Evolutionary conservation across 306 rosid genomes (phyloP), one percentile per base, ranked within the genome.

Genomic region (Pyrus pyrifolia): DNA sequence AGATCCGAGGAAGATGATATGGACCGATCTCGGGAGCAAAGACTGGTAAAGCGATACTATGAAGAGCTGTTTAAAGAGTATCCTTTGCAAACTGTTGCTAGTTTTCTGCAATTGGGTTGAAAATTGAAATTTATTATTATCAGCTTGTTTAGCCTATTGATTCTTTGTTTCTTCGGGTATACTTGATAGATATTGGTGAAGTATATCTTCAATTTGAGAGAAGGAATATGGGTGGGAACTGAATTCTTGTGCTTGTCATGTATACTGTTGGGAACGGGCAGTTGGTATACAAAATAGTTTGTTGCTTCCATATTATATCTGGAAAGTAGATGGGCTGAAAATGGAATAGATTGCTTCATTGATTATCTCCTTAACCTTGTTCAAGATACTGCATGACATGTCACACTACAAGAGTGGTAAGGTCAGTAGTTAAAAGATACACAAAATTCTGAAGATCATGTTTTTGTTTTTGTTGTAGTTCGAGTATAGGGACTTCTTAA

Each of bases 11-110:
- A 92, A 88, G 98, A 92, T 90, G 97, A 92, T 65, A 76, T 85
- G 96, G 68, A 95, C 85, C 84, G 84, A 65, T 94, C 98, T 55
- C 90, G 98, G 98, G 82, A 25, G 25, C 98, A 92, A 86, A 89
- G 93, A 95, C 91, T 95, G 79, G 98, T 95, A 78, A 95, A 90
- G 87, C 93, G 92, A 65, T 95, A 92, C 82, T 90, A 92, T 85
- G 93, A 88, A 46, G 92, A 95, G 86, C 96, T 92, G 85, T 95
- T 92, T 79, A 92, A 95, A 83, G 98, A 95, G 98, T 95, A 95
- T 92, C 98, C 96, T 92, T 83, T 71, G 64, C 57, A 65, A 74
- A 59, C 11, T 73, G 15, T 46, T 75, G 61, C 61, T 70, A 65
- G 11, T 61, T 57, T 33, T 59, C 46, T 38, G 22, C 23, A 38